Base-by-base conservation (phyloP, 768 basidiomycete species). In the Phylloporus sp. region DNA sequence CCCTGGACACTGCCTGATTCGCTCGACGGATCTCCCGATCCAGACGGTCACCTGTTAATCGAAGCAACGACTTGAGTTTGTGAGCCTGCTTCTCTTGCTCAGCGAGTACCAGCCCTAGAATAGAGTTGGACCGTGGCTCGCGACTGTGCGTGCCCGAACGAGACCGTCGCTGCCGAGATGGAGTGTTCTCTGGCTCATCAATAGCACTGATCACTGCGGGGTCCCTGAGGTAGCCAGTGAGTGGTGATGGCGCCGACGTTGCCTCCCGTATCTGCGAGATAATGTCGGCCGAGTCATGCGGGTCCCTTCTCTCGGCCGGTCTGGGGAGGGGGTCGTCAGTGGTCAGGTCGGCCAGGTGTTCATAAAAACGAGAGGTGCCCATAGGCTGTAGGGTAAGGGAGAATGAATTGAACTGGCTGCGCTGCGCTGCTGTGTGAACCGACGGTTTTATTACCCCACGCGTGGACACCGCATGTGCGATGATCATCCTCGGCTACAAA, bases 61-160 rank as follows among this genome's bases (percentile, higher is more conserved):
- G 73, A 22, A 85, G 73, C 23, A 80, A 60, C 26, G 73, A 71
- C 62, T 82, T 84, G 54, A 84, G 73, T 50, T 77, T 74, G 49
- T 73, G 72, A n/a, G 73, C 72, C 57, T 82, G 80, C 48, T 76
- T 74, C 62, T 84, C 81, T 63, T 84, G 81, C 52, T 84, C 63
- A 55, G 77, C 73, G 24, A 77, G 68, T 24, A 77, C 72, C 12
- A 80, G 61, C 3, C 73, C 73, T 47, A 75, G 70, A 26, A 77
- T 63, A 22, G 73, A 62, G 27, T 73, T 68, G 1, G 74, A 65
- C 35, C 69, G 65, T 42, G 70, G 70, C 45, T 72, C 73, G 20
- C 72, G 70, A 47, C 70, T 70, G 13, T 68, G 72, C 6, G 76
- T 74, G 45, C 68, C 67, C 2, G 73, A 71, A 10, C 72, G 70